phyloP scores from a whole-genome alignment of 768 basidiomycete genomes.

The Botryobasidium botryosum region DNA sequence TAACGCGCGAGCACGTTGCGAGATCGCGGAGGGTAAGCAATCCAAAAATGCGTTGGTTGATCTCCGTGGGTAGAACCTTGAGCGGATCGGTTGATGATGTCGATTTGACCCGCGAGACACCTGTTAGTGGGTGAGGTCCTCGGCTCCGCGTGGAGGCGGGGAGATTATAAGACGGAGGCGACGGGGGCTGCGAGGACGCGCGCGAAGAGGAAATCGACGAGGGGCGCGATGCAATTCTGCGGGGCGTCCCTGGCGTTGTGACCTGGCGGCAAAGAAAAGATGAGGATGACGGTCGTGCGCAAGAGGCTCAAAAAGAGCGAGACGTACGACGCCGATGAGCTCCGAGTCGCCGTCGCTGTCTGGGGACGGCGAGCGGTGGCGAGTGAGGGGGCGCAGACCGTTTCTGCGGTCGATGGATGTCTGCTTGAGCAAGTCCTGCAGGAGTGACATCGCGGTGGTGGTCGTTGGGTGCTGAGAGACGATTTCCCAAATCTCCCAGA shows the following conservation, averaged over 20 bases:
- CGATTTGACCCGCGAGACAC: constrained; percentile 19
- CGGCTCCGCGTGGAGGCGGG: background rate
- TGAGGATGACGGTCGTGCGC: background rate
- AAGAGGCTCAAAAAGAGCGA: too few relatives aligned
- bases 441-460: constrained; percentile 1
- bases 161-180: background rate
- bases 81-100: constrained; percentile 37
- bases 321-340: constrained; percentile 16
- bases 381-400: too few relatives aligned
- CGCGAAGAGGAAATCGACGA: constrained; percentile 7
- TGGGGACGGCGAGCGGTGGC: constrained; percentile 2
- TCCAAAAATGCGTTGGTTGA: constrained; percentile 64
- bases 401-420: background rate
- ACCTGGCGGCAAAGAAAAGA: background rate
- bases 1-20: constrained; percentile 63
- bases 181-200: constrained; percentile 27
- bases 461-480: too few relatives aligned
- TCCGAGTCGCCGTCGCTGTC: constrained; percentile 13
- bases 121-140: constrained; percentile 17
- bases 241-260: constrained; percentile 4
- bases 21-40: constrained; percentile 45
- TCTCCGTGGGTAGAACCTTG: constrained; percentile 56
- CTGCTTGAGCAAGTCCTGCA: background rate
- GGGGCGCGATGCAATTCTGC: constrained; percentile 1
- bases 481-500: too few relatives aligned